phyloP scores from a whole-genome alignment of 164 flowering plant species.

The Chloranthus sessilifolius region DNA sequence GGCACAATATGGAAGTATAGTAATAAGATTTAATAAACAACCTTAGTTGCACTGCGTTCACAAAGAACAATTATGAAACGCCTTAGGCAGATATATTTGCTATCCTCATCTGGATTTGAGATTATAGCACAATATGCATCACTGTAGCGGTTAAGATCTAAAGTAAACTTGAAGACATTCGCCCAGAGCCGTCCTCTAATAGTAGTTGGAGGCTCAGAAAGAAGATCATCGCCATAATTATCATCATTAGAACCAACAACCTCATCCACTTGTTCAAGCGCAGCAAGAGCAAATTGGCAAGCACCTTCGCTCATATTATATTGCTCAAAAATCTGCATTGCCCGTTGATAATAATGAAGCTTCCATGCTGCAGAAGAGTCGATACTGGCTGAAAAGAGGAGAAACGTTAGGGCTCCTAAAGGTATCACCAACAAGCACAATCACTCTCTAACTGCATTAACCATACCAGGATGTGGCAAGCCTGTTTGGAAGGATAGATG shows the following conservation, averaged over 20 bases:
- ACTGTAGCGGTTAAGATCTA: slow-evolving; percentile 64
- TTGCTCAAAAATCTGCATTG: slow-evolving; percentile 92
- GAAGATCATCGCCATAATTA: slow-evolving; percentile 14
- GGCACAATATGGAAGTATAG: too few relatives aligned
- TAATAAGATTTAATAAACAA: too few relatives aligned
- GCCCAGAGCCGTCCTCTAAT: slow-evolving; percentile 93
- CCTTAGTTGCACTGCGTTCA: slow-evolving; percentile 81
- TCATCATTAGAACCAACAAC: slow-evolving; percentile 33
- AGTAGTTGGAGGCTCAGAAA: slow-evolving; percentile 48
- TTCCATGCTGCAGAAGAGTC: slow-evolving; percentile 66
- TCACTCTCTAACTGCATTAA: slow-evolving; percentile 5
- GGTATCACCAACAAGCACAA: not conserved
- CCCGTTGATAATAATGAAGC: slow-evolving; percentile 93
- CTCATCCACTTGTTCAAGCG: slow-evolving; percentile 96
- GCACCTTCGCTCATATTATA: slow-evolving; percentile 82
- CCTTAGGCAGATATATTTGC: slow-evolving; percentile 83
- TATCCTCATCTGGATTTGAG: slow-evolving; percentile 92
- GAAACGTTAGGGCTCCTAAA: not conserved
- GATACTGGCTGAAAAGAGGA: slow-evolving; percentile 30
- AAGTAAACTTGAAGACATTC: slow-evolving; percentile 80
- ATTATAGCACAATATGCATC: slow-evolving; percentile 98
- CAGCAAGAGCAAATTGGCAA: slow-evolving; percentile 89
- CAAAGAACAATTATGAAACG: slow-evolving; percentile 88
- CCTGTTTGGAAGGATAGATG: slow-evolving; percentile 54
- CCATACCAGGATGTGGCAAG: slow-evolving; percentile 38